Base-by-base conservation (phyloP, 164 flowering plant species). In the Magnolia changhungtana region DNA sequence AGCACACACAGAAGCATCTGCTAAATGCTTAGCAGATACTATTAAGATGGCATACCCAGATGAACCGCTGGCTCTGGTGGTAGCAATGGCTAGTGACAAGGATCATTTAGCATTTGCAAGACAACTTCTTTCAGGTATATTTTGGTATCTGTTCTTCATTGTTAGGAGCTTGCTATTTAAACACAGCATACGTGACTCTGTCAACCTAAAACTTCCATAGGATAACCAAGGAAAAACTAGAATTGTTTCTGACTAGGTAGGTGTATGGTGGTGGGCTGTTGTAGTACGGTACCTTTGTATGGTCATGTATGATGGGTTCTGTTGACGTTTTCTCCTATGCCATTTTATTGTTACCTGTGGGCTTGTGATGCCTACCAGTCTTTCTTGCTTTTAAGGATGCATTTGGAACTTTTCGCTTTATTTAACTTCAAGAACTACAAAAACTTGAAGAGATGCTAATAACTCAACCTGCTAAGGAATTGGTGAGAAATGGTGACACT, bases 1-100 rank as follows among this genome's bases (percentile, higher is more conserved):
- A 94, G 99, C 99, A 4, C 99, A 96, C 78, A 96, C 98, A 29
- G 90, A 89, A 85, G 98, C 92, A 59, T 94, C 99, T 76, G 99
- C 95, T 5, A 86, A 82, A 78, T 86, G 92, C 20, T 81, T 94
- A 85, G 82, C 79, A 37, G 84, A 91, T 70, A 91, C 83, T 5
- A 84, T 94, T 75, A 71, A 73, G 31, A 88, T 86, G 89, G 69
- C 86, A 74, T 87, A 83, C 80, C 91, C 90, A 7, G 80, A 82
- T 50, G 82, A 83, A 63, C 82, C 64, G 59, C 52, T 91, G 79
- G 91, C 85, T 74, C 83, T 96, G 80, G 95, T 96, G 74, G 92
- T 94, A 77, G 97, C 99, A 71, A 94, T 96, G 99, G 98, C 99
- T 69, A 88, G 82, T 82, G 99, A 96, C 82, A 96, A 96, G 78